These are phyloP conservation scores for Leccinum barrowsii DNA, from an alignment of 768 basidiomycete species.

Conservation along the genomic window DNA sequence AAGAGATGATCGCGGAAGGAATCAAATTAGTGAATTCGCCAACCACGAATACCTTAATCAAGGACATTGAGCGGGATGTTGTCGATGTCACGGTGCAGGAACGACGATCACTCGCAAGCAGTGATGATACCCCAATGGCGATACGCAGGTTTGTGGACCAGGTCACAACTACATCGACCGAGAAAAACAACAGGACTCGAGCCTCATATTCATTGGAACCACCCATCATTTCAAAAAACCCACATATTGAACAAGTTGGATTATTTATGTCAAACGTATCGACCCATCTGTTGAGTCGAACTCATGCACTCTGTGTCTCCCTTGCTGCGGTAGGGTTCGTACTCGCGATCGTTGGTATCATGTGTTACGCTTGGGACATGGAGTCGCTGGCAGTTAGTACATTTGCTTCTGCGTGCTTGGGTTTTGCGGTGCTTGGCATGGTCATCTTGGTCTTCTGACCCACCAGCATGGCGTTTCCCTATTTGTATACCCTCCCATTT, in stretches of 20 bases:
- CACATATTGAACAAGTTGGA: conserved; percentile 51
- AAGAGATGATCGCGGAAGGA: conserved; percentile 40
- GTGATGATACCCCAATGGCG: neutral
- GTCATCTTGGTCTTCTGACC: conserved; percentile 10
- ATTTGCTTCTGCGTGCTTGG: conserved; percentile 40
- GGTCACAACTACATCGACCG: neutral
- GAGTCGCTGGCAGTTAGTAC: conserved; percentile 45
- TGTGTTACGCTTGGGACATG: conserved; percentile 49
- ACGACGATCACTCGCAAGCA: neutral
- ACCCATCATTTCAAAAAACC: conserved; percentile 41
- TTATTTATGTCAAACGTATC: conserved; percentile 40
- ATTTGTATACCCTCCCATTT: neutral
- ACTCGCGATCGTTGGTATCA: conserved; percentile 46
- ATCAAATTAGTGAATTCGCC: conserved; percentile 24
- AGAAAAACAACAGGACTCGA: neutral
- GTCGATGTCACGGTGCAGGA: neutral
- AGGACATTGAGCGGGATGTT: conserved; percentile 14
- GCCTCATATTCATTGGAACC: conserved; percentile 17
- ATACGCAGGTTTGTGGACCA: neutral
- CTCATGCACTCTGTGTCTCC: conserved; percentile 47
- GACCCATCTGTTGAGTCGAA: conserved; percentile 44
- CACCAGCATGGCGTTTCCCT: neutral
- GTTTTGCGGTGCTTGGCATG: conserved; percentile 29
- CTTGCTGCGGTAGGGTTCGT: conserved; percentile 47
- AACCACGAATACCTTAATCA: conserved; percentile 4